Evolutionary conservation across 2,329 filamentous ascomycete species (phyloP).

Genomic region (Aspergillus chevalieri): DNA sequence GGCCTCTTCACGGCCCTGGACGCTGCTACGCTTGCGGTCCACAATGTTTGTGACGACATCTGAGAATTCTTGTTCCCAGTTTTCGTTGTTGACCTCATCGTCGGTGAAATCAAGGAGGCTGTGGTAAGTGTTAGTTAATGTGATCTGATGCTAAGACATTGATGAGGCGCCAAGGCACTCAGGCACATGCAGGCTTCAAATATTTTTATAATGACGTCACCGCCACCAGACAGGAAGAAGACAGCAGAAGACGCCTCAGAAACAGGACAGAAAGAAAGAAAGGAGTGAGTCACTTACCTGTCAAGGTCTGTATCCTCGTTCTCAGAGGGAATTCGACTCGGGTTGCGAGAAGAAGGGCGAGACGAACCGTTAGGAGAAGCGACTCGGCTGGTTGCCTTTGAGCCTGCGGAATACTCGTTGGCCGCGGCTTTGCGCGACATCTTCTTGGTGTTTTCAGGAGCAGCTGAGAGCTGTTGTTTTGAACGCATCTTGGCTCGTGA

Average conservation of each 20-base stretch:
- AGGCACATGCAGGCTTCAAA: too few species aligned
- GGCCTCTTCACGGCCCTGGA: slow-evolving; percentile 61
- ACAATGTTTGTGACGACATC: slow-evolving; percentile 66
- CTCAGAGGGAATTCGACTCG: slow-evolving; percentile 51
- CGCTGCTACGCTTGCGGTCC: slow-evolving; percentile 72
- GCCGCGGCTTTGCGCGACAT: slow-evolving; percentile 57
- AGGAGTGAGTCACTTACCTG: slow-evolving; percentile 32
- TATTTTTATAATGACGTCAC: slow-evolving; percentile 26
- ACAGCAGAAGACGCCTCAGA: slow-evolving; percentile 10
- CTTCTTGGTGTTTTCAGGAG: slow-evolving; percentile 59
- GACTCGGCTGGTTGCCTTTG: slow-evolving; percentile 47
- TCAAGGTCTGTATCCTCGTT: slow-evolving; percentile 54
- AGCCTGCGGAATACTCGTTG: slow-evolving; percentile 37
- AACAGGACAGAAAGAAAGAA: slow-evolving; percentile 26
- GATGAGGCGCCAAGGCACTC: too few species aligned
- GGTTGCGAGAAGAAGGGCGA: slow-evolving; percentile 44
- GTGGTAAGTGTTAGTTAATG: slow-evolving; percentile 36
- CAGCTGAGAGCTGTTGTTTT: slow-evolving; percentile 48
- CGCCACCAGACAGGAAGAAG: not conserved
- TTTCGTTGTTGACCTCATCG: slow-evolving; percentile 50
- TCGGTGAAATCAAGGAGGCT: slow-evolving; percentile 59
- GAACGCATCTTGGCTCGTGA: slow-evolving; percentile 1
- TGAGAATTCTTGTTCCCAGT: slow-evolving; percentile 58
- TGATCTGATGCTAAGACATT: not conserved
- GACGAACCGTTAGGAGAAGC: slow-evolving; percentile 47